phyloP scores from a whole-genome alignment of 2,329 filamentous ascomycete genomes.

The Sclerotinia minor region DNA sequence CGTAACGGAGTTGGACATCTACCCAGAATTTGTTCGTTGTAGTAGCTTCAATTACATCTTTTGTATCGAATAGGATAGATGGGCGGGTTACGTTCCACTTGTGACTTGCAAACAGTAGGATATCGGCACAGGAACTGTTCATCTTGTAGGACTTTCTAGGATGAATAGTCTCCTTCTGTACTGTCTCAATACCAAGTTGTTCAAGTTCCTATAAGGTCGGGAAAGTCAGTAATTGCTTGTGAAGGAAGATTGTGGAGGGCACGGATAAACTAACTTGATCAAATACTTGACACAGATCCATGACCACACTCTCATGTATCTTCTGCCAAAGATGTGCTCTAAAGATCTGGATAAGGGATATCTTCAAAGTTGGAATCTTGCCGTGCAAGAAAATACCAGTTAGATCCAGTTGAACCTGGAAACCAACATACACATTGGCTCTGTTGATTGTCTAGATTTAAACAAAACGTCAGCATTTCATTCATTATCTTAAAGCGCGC shows the following conservation, averaged over 20 bases:
- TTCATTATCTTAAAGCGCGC: neutral
- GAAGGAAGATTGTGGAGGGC: neutral
- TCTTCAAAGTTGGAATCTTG: constrained; percentile 97
- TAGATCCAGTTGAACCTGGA: constrained; percentile 96
- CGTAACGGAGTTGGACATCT: constrained; percentile 93
- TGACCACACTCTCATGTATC: constrained; percentile 97
- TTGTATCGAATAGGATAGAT: constrained; percentile 91
- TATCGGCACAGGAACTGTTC: constrained; percentile 99
- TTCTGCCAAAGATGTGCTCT: constrained; percentile 99
- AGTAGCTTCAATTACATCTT: constrained; percentile 89
- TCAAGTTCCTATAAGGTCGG: constrained; percentile 64
- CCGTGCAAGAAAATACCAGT: constrained; percentile 99
- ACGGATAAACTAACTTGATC: constrained; percentile 59
- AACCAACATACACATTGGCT: constrained; percentile 98
- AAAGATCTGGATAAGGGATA: constrained; percentile 98
- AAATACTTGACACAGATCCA: constrained; percentile 98
- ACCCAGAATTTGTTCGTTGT: constrained; percentile 99
- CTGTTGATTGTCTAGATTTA: constrained; percentile 75
- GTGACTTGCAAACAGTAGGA: constrained; percentile 92
- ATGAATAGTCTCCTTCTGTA: constrained; percentile 99
- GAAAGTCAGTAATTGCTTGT: neutral
- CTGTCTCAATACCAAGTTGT: constrained; percentile 91
- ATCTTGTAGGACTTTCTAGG: constrained; percentile 99
- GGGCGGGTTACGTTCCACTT: constrained; percentile 98
- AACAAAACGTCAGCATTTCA: neutral